Base-by-base conservation (phyloP, 257 asterid genomes). In the Petunia axillaris region DNA sequence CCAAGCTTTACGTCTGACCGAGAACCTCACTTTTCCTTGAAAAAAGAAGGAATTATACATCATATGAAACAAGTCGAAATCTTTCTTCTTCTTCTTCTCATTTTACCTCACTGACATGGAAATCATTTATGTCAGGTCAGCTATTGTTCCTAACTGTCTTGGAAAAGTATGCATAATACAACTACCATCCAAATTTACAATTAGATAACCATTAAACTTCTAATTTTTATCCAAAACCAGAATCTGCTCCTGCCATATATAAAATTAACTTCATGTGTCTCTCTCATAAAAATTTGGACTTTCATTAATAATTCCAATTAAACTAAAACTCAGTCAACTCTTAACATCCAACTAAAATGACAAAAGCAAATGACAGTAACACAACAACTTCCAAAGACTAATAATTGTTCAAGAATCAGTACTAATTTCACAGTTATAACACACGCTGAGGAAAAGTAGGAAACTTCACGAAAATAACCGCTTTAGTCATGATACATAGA, bases 301-400 rank as follows among this genome's bases (percentile, higher is more conserved):
- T 25, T 25, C 0, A 25, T 0, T 25, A 25, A 25, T 25, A 25
- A 25, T 25, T 25, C 25, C 25, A 70, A 46, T 0, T 16, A 70
- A 68, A 70, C 41, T 46, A 70, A 70, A 70, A 41, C 77, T 46
- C 59, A 46, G 77, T 46, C 59, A 46, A 70, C 58, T 44, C 41
- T 46, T 25, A 54, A 46, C 16, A 70, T 46, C 41, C 39, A 25
- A 48, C 59, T 4, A 9, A 70, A 46, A 58, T 8, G 59, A 70
- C n/a, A 70, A 70, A 46, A 70, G 41, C 40, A 70, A 44, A 70
- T 44, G 58, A 44, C 43, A 70, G 58, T 46, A 70, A 70, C 0
- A 70, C 76, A 57, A 57, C 35, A 57, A 57, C 2, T 57, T 57
- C 62, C 62, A 57, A 57, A 57, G 25, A 57, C 62, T 6, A 14